These are phyloP conservation scores for Claviceps sp. DNA, from an alignment of 2,329 filamentous ascomycete species.

Conservation along the genomic window DNA sequence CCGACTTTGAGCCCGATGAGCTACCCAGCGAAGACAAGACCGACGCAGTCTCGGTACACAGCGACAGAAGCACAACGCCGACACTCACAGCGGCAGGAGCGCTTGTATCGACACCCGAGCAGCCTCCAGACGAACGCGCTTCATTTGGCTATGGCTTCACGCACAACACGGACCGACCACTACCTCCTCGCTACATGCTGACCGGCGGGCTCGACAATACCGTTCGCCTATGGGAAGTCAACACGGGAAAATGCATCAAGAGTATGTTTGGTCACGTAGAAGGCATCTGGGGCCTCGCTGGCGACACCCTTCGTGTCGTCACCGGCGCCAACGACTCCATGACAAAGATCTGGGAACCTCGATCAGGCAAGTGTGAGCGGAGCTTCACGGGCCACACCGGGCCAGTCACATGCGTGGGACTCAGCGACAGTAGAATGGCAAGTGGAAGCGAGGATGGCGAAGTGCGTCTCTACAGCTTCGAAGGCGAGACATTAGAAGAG, in stretches of 20 bases:
- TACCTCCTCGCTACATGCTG: constrained; percentile 81
- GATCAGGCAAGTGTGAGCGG: constrained; percentile 80
- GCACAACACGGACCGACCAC: constrained; percentile 45
- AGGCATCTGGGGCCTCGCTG: constrained; percentile 85
- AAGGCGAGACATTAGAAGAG: constrained; percentile 35
- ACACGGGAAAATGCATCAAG: constrained; percentile 66
- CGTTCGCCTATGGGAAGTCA: constrained; percentile 84
- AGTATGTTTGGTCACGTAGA: constrained; percentile 96
- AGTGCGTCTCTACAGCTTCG: constrained; percentile 72
- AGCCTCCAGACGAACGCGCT: constrained; percentile 32
- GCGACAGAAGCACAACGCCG: constrained; percentile 31
- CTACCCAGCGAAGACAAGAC: constrained; percentile 31
- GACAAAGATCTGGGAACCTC: constrained; percentile 87
- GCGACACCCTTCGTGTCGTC: constrained; percentile 77
- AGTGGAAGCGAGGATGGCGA: constrained; percentile 91
- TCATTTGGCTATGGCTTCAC: constrained; percentile 51
- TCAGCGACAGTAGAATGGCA: constrained; percentile 80
- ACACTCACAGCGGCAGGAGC: constrained; percentile 7
- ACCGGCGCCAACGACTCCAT: constrained; percentile 86
- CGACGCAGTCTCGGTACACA: constrained; percentile 39
- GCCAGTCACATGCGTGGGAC: constrained; percentile 81
- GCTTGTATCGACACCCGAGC: constrained; percentile 13
- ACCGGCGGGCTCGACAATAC: constrained; percentile 86
- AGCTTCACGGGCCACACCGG: constrained; percentile 86
- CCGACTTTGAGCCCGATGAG: constrained; percentile 82